Conservation (phyloP, 73 alveolate species). For the Paramecium bursaria region DNA sequence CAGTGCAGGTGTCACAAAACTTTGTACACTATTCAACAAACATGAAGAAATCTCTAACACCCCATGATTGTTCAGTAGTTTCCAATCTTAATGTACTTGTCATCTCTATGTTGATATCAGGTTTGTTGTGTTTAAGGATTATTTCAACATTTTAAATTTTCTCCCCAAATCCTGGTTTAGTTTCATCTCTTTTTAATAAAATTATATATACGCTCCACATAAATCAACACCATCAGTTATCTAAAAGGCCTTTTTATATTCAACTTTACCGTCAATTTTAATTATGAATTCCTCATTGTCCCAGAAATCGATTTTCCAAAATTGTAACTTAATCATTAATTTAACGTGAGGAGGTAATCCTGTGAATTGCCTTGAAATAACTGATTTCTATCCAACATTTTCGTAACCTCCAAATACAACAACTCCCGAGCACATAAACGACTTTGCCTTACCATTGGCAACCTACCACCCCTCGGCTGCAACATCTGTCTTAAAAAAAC, state of each 20-base stretch:
- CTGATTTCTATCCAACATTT: conserved; percentile 1
- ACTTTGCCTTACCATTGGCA: conserved; percentile 4
- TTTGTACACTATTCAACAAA: conserved; percentile 49
- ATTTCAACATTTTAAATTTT: conserved; percentile 26
- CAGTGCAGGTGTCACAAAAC: conserved; percentile 48
- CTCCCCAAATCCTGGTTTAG: conserved; percentile 53
- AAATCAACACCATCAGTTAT: conserved; percentile 54
- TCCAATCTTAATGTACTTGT: conserved; percentile 2
- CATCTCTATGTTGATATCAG: background rate
- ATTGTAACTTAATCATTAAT: conserved; percentile 7
- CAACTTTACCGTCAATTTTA: conserved; percentile 39
- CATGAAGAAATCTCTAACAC: conserved; percentile 49
- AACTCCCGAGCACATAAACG: conserved; percentile 41
- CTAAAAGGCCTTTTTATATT: conserved; percentile 6
- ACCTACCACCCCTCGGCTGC: conserved; percentile 54
- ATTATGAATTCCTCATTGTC: conserved; percentile 53
- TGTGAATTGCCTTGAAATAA: background rate
- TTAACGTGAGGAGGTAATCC: conserved; percentile 21
- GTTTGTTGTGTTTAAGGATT: background rate
- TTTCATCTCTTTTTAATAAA: background rate
- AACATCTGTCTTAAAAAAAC: conserved; percentile 49
- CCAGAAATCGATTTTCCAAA: conserved; percentile 54
- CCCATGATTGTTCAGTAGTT: conserved; percentile 41
- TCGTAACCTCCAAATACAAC: conserved; percentile 50
- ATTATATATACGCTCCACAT: conserved; percentile 9